phyloP scores from a whole-genome alignment of 1,284 basidiomycete species.

The Lignosus rhinocerotis region DNA sequence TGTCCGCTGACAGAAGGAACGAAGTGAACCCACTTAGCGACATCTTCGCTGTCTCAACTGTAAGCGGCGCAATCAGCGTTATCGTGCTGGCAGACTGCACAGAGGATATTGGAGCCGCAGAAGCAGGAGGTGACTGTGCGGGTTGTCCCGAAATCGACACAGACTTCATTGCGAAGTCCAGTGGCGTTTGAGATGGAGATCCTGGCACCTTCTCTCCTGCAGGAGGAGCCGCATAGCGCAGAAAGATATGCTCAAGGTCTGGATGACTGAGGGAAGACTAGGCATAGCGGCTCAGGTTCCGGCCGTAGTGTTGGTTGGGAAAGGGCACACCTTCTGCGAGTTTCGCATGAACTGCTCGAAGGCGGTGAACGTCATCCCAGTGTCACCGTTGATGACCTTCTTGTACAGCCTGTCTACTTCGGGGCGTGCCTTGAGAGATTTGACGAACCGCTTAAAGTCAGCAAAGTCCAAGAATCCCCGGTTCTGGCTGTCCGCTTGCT shows the following conservation, averaged over 20 bases:
- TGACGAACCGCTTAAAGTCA: slow-evolving; percentile 87
- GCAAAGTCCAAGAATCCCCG: slow-evolving; percentile 77
- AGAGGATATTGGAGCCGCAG: slow-evolving; percentile 13
- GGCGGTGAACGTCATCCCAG: slow-evolving; percentile 51
- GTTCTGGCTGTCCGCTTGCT: slow-evolving; percentile 73
- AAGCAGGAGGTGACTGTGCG: neutral
- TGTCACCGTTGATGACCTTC: slow-evolving; percentile 43
- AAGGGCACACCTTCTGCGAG: slow-evolving; percentile 57
- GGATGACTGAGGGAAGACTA: slow-evolving; percentile 48
- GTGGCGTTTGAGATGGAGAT: slow-evolving; percentile 30
- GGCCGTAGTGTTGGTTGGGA: slow-evolving; percentile 12
- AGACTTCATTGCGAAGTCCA: slow-evolving; percentile 24
- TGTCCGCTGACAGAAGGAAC: slow-evolving; percentile 76
- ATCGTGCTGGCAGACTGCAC: slow-evolving; percentile 25
- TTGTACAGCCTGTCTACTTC: slow-evolving; percentile 77
- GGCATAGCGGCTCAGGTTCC: too few species aligned
- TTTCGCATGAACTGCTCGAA: slow-evolving; percentile 72
- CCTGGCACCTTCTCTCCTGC: slow-evolving; percentile 14
- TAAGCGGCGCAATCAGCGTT: slow-evolving; percentile 18
- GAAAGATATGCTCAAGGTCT: slow-evolving; percentile 57
- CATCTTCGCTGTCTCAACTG: slow-evolving; percentile 39
- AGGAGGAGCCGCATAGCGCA: slow-evolving; percentile 46
- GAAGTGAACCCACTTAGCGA: slow-evolving; percentile 66
- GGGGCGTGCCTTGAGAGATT: slow-evolving; percentile 78
- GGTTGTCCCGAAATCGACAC: slow-evolving; percentile 9